Base-by-base conservation (phyloP, 2,329 filamentous ascomycete genomes). In the Pseudogymnoascus sp. region DNA sequence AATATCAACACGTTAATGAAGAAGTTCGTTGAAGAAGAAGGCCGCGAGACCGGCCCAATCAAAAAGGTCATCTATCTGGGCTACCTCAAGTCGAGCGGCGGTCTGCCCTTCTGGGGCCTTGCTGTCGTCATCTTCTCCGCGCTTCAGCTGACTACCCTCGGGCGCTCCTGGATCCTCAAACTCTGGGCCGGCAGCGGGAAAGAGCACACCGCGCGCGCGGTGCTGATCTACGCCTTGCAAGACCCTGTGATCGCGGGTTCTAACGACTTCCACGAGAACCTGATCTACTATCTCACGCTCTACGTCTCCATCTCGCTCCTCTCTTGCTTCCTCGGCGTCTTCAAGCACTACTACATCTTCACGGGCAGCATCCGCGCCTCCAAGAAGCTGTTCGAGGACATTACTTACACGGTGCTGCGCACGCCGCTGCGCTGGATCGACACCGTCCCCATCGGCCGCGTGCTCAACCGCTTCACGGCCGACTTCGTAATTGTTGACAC, bases 371-470 rank as follows among this genome's bases (percentile, higher is more conserved):
- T 91, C 66, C 80, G 78, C 62, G 88, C 88, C 2, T 91, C 88
- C n/a, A 78, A 83, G 38, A 75, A 75, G 47, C 77, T 92, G 3
- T 92, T 91, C 65, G 79, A 83, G 20, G 80, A 80, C 59, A 80
- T 91, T 64, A 83, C 86, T 41, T 84, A 82, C 65, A 79, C 83
- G 0, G 79, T 93, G 8, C 77, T 93, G 3, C 82, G 87, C 16
- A 85, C 89, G 5, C 89, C 88, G 1, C 77, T 92, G n/a, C 79
- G 88, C 63, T 91, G 88, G 87, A 79, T 93, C 37, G 89, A 93
- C 69, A 92, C 88, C 0, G 86, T 91, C 0, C 90, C 90, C 0
- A 77, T 91, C 1, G 89, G 89, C 1, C 82, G 89, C 54, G 83
- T 92, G 37, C 76, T 92, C 16, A 93, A 93, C 73, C 81, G 89